phyloP scores from a whole-genome alignment of 306 rosid species.

The Vicia sativa region DNA sequence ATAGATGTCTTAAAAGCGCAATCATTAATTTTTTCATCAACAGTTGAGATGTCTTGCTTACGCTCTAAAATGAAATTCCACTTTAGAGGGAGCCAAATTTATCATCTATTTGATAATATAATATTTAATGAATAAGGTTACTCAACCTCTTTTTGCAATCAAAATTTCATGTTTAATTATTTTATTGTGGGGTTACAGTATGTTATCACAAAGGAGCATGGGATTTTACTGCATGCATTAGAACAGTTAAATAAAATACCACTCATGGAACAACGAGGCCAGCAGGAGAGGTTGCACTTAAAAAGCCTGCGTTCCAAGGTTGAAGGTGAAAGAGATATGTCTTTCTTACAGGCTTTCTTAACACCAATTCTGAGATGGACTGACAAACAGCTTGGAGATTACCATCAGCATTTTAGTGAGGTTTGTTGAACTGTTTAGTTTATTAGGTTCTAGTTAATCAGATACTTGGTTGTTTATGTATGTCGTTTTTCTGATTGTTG shows the following conservation, averaged over 20 bases:
- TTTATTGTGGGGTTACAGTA: conserved; percentile 53
- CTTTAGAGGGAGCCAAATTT: conserved; percentile 2
- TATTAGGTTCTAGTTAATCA: conserved; percentile 25
- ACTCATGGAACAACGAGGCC: conserved; percentile 90
- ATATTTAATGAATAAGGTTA: conserved; percentile 20
- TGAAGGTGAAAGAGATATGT: conserved; percentile 65
- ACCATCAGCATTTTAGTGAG: conserved; percentile 88
- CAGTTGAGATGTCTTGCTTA: not conserved
- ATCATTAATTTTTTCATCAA: not conserved
- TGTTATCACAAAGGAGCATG: conserved; percentile 87
- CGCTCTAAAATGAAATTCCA: not conserved
- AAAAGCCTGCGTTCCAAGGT: conserved; percentile 74
- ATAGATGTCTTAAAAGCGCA: conserved; percentile 1
- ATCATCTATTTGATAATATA: conserved; percentile 15
- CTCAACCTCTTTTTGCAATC: not conserved
- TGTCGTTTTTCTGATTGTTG: conserved; percentile 22
- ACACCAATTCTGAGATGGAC: conserved; percentile 83
- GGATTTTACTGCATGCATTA: conserved; percentile 79
- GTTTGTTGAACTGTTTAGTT: conserved; percentile 50
- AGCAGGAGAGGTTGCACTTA: conserved; percentile 86
- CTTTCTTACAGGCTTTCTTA: conserved; percentile 85
- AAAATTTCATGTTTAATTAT: conserved; percentile 22
- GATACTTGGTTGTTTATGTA: conserved; percentile 33
- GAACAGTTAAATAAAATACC: conserved; percentile 95
- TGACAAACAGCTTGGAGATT: conserved; percentile 93